Evolutionary conservation across 78 protist species (phyloP).

Genomic region (Polysphondylium violaceum): DNA sequence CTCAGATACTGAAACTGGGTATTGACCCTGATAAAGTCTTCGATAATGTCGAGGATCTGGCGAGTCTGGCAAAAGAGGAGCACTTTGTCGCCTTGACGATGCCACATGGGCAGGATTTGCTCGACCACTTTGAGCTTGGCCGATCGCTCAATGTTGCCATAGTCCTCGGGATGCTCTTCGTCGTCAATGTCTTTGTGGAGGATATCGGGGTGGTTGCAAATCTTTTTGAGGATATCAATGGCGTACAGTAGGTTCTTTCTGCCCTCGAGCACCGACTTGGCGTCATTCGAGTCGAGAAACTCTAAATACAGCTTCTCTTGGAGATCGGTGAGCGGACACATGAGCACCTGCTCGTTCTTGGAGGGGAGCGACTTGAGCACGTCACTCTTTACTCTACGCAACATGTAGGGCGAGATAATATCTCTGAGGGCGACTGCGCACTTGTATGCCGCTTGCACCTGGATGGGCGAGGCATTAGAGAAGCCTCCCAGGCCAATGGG

Average conservation of each 20-base stretch:
- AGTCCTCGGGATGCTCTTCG: constrained; percentile 58
- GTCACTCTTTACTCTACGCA: constrained; percentile 93
- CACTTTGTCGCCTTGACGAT: constrained; percentile 88
- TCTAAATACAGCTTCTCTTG: constrained; percentile 90
- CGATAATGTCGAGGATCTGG: constrained; percentile 96
- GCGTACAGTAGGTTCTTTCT: constrained; percentile 59
- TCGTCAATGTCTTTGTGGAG: constrained; percentile 30
- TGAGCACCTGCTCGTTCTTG: constrained; percentile 95
- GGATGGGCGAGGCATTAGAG: constrained; percentile 82
- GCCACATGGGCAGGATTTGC: constrained; percentile 91
- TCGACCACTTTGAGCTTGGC: constrained; percentile 91
- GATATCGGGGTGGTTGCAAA: constrained; percentile 98
- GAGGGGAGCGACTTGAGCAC: constrained; percentile 90
- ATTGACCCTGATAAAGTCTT: constrained; percentile 16
- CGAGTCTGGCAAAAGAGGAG: constrained; percentile 95
- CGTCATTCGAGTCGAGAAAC: constrained; percentile 77
- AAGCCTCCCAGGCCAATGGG: constrained; percentile 95
- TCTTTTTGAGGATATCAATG: constrained; percentile 91
- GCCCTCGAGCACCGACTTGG: constrained; percentile 74
- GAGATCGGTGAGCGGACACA: constrained; percentile 91
- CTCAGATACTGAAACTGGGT: constrained; percentile 67
- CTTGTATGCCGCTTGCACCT: constrained; percentile 89
- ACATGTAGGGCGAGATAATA: constrained; percentile 93
- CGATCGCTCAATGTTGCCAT: constrained; percentile 61
- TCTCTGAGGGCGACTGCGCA: constrained; percentile 93